Conservation (phyloP, 257 asterid species). For the Nicotiana tabacum region DNA sequence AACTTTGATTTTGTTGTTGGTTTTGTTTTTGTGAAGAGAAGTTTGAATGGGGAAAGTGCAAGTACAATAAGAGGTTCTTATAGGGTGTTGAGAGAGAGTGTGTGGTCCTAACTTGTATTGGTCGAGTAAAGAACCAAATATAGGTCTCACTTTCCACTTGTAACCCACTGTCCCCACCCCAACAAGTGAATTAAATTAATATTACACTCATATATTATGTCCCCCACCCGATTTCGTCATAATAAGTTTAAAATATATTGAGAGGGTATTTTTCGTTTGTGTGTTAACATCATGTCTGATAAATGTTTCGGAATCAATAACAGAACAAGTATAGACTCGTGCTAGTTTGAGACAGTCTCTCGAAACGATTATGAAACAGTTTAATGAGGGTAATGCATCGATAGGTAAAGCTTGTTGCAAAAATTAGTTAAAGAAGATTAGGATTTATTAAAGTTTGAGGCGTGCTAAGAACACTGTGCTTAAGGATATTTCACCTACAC, state of each 20-base stretch:
- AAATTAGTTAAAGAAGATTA: no score
- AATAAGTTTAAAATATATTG: neutral
- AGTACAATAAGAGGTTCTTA: constrained; percentile 23
- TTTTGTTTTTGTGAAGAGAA: neutral
- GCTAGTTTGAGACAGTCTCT: neutral
- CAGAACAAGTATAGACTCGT: neutral
- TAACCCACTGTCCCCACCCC: constrained; percentile 20
- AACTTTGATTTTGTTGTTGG: neutral
- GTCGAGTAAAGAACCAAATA: constrained; percentile 47
- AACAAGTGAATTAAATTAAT: neutral
- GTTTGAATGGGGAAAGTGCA: neutral
- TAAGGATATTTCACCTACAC: no score
- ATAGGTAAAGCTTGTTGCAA: no score
- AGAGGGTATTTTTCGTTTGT: neutral
- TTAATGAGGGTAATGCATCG: neutral
- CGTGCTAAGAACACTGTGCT: no score
- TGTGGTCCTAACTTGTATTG: constrained; percentile 36
- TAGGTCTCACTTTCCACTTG: constrained; percentile 39
- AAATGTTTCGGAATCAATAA: neutral
- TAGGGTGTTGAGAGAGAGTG: constrained; percentile 24
- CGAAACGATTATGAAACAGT: neutral
- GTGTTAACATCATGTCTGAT: neutral
- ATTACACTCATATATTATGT: neutral
- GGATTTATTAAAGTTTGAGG: no score
- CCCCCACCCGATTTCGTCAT: neutral